phyloP scores from a whole-genome alignment of 2,329 filamentous ascomycete genomes.

The Akanthomyces muscarius region DNA sequence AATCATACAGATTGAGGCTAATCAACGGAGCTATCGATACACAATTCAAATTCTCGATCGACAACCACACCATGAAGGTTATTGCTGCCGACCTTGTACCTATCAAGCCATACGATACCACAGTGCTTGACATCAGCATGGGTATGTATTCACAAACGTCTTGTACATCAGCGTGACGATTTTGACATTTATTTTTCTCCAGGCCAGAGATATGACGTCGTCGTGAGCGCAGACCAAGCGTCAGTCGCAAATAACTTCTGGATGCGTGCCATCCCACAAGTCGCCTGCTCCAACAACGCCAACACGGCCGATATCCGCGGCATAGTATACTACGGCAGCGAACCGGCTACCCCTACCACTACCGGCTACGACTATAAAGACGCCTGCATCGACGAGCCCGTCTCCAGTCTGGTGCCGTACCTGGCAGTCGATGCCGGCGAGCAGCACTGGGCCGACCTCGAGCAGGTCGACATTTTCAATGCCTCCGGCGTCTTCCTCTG shows the following conservation, averaged over 20 bases:
- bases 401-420: not conserved
- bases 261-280: constrained; percentile 44
- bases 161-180: too few species aligned
- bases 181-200: not conserved
- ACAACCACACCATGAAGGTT: constrained; percentile 54
- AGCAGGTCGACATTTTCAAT: not conserved
- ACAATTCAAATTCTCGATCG: constrained; percentile 48
- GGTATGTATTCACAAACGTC: constrained; percentile 28
- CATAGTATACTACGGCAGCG: not conserved
- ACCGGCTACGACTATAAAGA: not conserved
- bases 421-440: not conserved
- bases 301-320: constrained; percentile 37
- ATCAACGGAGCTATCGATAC: constrained; percentile 44
- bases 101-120: constrained; percentile 50
- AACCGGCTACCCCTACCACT: not conserved
- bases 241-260: constrained; percentile 36
- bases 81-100: constrained; percentile 57
- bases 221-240: not conserved
- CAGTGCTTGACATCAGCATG: constrained; percentile 46
- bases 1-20: constrained; percentile 44
- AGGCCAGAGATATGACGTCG: constrained; percentile 5
- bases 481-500: not conserved
- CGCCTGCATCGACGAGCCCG: not conserved
- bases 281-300: constrained; percentile 38
- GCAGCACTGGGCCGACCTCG: not conserved